Conservation (phyloP, 2,329 filamentous ascomycete genomes). For the Raffaelea ambrosiae region DNA sequence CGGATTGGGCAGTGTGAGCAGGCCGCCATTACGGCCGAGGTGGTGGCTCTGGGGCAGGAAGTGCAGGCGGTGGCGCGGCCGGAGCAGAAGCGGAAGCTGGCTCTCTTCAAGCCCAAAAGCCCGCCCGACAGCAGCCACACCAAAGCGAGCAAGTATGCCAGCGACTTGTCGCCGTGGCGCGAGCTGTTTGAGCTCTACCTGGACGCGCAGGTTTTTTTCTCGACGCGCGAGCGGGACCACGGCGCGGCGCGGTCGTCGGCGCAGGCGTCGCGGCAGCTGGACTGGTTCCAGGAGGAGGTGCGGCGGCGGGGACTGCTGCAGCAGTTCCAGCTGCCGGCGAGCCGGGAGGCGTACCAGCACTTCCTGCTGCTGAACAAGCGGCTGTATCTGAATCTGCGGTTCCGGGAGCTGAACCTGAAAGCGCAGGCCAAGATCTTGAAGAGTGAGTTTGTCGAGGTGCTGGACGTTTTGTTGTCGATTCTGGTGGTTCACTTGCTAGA, state of each 20-base stretch:
- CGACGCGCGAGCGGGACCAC: slow-evolving; percentile 62
- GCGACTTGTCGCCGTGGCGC: slow-evolving; percentile 68
- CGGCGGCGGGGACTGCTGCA: slow-evolving; percentile 48
- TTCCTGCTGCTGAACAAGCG: slow-evolving; percentile 67
- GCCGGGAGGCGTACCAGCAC: slow-evolving; percentile 52
- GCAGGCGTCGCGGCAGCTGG: slow-evolving; percentile 58
- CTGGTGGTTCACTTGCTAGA: too few species aligned
- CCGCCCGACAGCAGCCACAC: neutral
- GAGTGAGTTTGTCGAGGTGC: slow-evolving; percentile 56
- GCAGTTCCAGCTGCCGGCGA: slow-evolving; percentile 58
- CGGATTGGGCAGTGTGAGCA: slow-evolving; percentile 59
- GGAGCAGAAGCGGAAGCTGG: slow-evolving; percentile 14
- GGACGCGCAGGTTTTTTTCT: slow-evolving; percentile 75
- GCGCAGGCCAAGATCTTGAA: slow-evolving; percentile 80
- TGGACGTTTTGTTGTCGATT: too few species aligned
- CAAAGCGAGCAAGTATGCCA: slow-evolving; percentile 26
- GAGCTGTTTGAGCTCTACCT: slow-evolving; percentile 76
- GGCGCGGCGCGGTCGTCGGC: slow-evolving; percentile 53
- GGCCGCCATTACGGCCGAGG: slow-evolving; percentile 51
- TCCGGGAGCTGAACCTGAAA: slow-evolving; percentile 73
- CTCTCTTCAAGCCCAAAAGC: neutral
- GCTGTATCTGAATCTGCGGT: slow-evolving; percentile 72
- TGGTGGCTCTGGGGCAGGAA: slow-evolving; percentile 54
- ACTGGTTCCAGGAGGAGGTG: slow-evolving; percentile 65
- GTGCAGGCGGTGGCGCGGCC: slow-evolving; percentile 59